A percentile compares a stretch with the other conserved stretches of the same genome.
phyloP scores from a whole-genome alignment of 352 stramenopile species.

The Thalassiosira exigua region DNA sequence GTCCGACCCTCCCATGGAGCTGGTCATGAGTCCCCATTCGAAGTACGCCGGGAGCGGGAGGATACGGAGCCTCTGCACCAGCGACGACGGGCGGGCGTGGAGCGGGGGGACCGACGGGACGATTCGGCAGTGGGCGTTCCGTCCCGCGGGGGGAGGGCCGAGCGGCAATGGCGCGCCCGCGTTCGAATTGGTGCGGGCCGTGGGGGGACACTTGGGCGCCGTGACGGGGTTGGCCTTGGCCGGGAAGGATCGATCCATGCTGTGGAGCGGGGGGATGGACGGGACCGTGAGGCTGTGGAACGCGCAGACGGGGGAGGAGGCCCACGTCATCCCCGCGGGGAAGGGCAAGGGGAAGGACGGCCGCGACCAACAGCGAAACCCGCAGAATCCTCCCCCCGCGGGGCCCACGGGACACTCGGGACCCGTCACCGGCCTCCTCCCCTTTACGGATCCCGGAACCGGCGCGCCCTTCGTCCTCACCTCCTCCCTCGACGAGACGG shows the following conservation, averaged over 20 bases:
- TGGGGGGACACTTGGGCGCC: constrained; percentile 73
- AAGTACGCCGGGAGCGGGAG: constrained; percentile 70
- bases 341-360: constrained; percentile 29
- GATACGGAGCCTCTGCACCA: constrained; percentile 64
- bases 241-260: constrained; percentile 33
- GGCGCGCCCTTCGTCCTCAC: constrained; percentile 76
- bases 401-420: constrained; percentile 59
- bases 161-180: constrained; percentile 31
- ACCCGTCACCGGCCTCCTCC: constrained; percentile 68
- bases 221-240: constrained; percentile 72
- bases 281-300: constrained; percentile 82
- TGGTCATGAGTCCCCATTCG: constrained; percentile 65
- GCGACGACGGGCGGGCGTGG: constrained; percentile 49
- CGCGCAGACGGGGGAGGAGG: constrained; percentile 49
- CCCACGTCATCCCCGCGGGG: constrained; percentile 42
- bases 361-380: neutral
- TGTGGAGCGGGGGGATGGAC: constrained; percentile 76
- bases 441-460: constrained; percentile 59
- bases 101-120: constrained; percentile 67
- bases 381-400: neutral
- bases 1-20: constrained; percentile 72
- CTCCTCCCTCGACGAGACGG: constrained; percentile 74
- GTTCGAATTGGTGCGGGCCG: constrained; percentile 62
- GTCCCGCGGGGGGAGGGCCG: constrained; percentile 24
- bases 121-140: constrained; percentile 78